Evolutionary conservation across 192 early-diverging fungal species (phyloP), one percentile per base, ranked within the genome.

Genomic region (Coemansia sp.): DNA sequence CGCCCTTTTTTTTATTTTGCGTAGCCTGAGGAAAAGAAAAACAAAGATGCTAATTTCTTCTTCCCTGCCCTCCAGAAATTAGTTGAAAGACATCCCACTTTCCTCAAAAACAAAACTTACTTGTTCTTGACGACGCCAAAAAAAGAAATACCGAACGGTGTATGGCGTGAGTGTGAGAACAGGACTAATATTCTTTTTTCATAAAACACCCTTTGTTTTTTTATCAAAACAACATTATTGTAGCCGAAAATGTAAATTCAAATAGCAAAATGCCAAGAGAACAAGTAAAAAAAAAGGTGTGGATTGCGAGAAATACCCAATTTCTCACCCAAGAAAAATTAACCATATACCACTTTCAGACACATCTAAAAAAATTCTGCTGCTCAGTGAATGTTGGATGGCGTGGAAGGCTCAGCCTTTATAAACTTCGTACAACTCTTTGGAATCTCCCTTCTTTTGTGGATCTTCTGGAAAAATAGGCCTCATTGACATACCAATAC

Each of bases 161-260:
- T 34, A 64, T 54, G 65, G 65, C 65, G 65, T 67, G 65, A 30
- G 65, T 47, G 65, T 67, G 65, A 23, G 65, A 67, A 58, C 34
- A 55, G 52, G n/a, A 26, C 47, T 26, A 7, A 4, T 52, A 23
- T 52, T 23, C 14, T 51, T 7, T 52, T 52, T 52, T 19, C 51
- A 24, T 25, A 52, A 23, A 25, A n/a, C 27, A 18, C 1, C 27
- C 27, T n/a, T 55, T 55, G 54, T 30, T 30, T 55, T n/a, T 2
- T 18, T 25, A 22, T 16, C 16, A 10, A 14, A 5, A 3, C n/a
- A 55, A 5, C 54, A n/a, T 27, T 14, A 60, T 60, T 28, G 26
- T 25, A 50, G 48, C 49, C 41, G 10, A 65, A 57, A 27, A 65
- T 24, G 53, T 57, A 24, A 49, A 27, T 56, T 14, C 7, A 23